These are phyloP conservation scores for Candida ipomoeae DNA, from an alignment of 805 yeast genomes.

Conservation along the genomic window DNA sequence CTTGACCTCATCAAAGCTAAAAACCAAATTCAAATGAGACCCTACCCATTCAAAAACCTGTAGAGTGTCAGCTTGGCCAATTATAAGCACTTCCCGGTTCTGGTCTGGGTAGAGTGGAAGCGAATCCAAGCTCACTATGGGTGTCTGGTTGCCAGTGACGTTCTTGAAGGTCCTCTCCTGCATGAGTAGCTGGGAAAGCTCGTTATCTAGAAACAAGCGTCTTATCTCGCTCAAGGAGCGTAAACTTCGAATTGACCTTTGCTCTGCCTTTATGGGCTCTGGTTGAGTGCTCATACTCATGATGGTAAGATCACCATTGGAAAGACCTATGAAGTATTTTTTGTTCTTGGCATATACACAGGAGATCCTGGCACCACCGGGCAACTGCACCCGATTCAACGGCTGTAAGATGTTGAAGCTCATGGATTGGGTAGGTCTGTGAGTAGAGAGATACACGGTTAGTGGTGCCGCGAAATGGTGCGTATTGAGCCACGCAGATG, in stretches of 20 bases:
- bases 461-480: conserved; percentile 1
- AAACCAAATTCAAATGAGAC: conserved; percentile 29
- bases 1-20: conserved; percentile 25
- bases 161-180: conserved; percentile 22
- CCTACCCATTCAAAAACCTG: conserved; percentile 30
- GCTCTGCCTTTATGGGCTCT: conserved; percentile 10
- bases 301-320: conserved; percentile 33
- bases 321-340: conserved; percentile 29
- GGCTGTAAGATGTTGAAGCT: conserved; percentile 39
- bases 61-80: conserved; percentile 23
- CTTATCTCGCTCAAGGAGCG: conserved; percentile 26
- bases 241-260: conserved; percentile 15
- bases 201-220: conserved; percentile 20
- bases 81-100: conserved; percentile 23
- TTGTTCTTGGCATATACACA: conserved; percentile 20
- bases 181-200: conserved; percentile 14
- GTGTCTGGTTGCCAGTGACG: conserved; percentile 15
- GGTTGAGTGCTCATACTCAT: conserved; percentile 17
- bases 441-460: not conserved
- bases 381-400: conserved; percentile 29
- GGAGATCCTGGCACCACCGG: conserved; percentile 21
- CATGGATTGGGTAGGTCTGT: conserved; percentile 19
- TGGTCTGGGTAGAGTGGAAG: conserved; percentile 18
- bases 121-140: conserved; percentile 18
- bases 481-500: not conserved